phyloP scores from a whole-genome alignment of 78 protist species.

The Dictyostelium purpureum region DNA sequence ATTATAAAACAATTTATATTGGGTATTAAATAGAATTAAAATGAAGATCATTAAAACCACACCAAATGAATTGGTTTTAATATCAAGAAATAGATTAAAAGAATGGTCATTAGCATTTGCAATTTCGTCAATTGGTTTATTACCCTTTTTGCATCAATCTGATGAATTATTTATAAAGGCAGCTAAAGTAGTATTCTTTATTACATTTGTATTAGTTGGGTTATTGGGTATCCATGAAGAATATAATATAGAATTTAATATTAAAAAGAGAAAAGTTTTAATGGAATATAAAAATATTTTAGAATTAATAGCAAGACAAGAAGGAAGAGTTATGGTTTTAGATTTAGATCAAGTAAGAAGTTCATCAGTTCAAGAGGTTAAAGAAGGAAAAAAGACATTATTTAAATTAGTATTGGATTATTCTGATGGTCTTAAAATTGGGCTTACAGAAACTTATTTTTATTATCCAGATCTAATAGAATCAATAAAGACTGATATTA shows the following conservation, averaged over 20 bases:
- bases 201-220: conserved; percentile 33
- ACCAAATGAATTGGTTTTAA: conserved; percentile 19
- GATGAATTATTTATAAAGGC: conserved; percentile 35
- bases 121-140: conserved; percentile 25
- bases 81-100: conserved; percentile 39
- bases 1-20: no score
- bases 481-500: background rate
- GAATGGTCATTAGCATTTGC: conserved; percentile 51
- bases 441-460: conserved; percentile 4
- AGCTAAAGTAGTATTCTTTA: conserved; percentile 18
- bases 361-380: background rate
- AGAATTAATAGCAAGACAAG: conserved; percentile 6
- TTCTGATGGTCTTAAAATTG: conserved; percentile 17
- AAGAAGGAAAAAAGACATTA: conserved; percentile 33
- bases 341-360: background rate
- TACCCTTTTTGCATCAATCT: conserved; percentile 35
- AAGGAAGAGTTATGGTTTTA: conserved; percentile 15
- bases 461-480: background rate
- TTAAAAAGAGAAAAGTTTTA: background rate
- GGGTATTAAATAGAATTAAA: no score
- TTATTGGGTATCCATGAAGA: conserved; percentile 44
- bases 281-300: conserved; percentile 34
- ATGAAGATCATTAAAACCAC: conserved; percentile 1
- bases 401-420: background rate
- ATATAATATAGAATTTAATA: background rate